Conservation (phyloP, 2,329 filamentous ascomycete species). For the Aspergillus vadensis region DNA sequence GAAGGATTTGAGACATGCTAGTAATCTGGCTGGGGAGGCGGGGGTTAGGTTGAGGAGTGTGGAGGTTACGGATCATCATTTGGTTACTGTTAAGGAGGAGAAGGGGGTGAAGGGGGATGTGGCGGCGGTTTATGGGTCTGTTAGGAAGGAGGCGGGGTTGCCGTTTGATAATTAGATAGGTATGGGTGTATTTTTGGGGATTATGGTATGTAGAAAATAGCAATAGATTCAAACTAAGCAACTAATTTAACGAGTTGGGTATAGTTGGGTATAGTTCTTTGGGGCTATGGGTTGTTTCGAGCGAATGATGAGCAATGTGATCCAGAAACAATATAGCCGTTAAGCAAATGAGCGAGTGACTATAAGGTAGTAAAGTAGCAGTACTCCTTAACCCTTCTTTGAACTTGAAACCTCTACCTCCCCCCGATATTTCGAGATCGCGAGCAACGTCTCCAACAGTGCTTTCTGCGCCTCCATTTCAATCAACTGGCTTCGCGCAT, state of each 20-base stretch:
- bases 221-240: background rate
- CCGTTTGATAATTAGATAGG: constrained; percentile 70
- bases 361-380: too few relatives aligned
- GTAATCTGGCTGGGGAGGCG: constrained; percentile 62
- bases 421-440: background rate
- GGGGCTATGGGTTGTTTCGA: too few relatives aligned
- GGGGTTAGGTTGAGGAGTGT: constrained; percentile 66
- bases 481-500: background rate
- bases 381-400: background rate
- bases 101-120: constrained; percentile 74
- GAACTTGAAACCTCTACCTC: background rate
- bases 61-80: constrained; percentile 68
- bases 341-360: too few relatives aligned
- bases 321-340: too few relatives aligned
- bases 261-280: too few relatives aligned
- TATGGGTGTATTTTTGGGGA: constrained; percentile 49
- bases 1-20: constrained; percentile 79
- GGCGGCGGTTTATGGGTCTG: constrained; percentile 78
- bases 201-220: background rate
- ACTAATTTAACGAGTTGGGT: background rate
- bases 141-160: constrained; percentile 72
- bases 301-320: too few relatives aligned
- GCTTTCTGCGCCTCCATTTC: background rate
- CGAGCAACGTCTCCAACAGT: background rate
- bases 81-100: constrained; percentile 69